Evolutionary conservation across 1,284 basidiomycete genomes (phyloP).

Genomic region (Fomitopsis betulina): DNA sequence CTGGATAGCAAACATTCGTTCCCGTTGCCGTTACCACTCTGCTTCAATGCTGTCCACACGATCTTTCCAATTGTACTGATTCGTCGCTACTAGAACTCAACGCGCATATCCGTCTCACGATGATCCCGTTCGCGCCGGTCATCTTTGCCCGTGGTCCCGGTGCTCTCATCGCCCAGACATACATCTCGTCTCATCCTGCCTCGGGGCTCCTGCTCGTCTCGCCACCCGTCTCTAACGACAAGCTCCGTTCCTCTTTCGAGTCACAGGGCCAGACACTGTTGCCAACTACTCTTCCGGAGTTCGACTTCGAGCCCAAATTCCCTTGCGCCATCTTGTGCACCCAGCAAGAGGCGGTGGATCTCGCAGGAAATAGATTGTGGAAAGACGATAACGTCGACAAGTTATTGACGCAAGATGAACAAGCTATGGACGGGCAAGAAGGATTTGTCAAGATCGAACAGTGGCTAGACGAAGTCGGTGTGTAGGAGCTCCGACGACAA

Average conservation of each 20-base stretch:
- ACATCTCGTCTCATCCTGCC: constrained; percentile 62
- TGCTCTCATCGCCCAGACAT: constrained; percentile 59
- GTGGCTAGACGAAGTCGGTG: constrained; percentile 20
- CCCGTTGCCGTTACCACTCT: too few species aligned
- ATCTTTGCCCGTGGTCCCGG: constrained; percentile 48
- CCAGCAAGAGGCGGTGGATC: constrained; percentile 9
- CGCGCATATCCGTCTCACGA: constrained; percentile 37
- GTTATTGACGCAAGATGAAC: constrained; percentile 12
- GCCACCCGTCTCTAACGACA: constrained; percentile 44
- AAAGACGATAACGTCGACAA: constrained; percentile 15
- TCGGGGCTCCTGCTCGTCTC: constrained; percentile 56
- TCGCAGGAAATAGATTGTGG: constrained; percentile 17
- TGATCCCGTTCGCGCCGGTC: constrained; percentile 60
- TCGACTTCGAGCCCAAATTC: constrained; percentile 61
- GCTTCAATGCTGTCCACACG: too few species aligned
- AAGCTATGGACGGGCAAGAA: constrained; percentile 14
- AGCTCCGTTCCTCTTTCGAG: constrained; percentile 15
- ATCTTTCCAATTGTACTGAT: neutral
- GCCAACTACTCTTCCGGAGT: constrained; percentile 41
- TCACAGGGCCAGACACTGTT: constrained; percentile 23
- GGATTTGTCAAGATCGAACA: constrained; percentile 18
- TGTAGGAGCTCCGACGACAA: neutral
- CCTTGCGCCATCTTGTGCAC: constrained; percentile 50
- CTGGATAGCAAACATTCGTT: neutral
- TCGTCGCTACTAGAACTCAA: constrained; percentile 31